phyloP scores from a whole-genome alignment of 345 rosid genomes.

The Hibiscus syriacus region DNA sequence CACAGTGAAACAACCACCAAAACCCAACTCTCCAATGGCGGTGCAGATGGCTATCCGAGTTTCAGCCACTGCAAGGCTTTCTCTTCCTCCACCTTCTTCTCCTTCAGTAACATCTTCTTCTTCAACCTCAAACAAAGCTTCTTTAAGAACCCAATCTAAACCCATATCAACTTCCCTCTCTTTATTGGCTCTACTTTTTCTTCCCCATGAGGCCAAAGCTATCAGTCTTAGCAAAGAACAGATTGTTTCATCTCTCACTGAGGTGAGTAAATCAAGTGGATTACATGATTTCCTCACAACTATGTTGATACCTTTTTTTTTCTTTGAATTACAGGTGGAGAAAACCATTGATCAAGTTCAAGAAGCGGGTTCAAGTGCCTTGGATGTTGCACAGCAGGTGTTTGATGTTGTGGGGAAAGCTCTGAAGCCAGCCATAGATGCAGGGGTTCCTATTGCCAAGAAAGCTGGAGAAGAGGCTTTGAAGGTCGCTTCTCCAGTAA shows the following conservation, averaged over 20 bases:
- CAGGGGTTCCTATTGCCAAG: constrained; percentile 55
- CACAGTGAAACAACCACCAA: too few species aligned
- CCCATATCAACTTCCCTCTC: constrained; percentile 2
- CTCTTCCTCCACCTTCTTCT: too few species aligned
- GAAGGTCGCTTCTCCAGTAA: constrained; percentile 73
- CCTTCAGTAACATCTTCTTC: background rate
- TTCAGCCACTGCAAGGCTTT: constrained; percentile 11
- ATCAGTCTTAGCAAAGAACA: constrained; percentile 67
- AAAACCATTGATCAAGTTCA: constrained; percentile 71
- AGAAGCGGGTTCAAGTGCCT: constrained; percentile 52
- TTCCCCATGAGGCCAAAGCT: constrained; percentile 53
- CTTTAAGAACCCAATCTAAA: background rate
- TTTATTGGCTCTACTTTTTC: constrained; percentile 13
- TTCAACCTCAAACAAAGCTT: background rate
- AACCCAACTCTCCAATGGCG: background rate
- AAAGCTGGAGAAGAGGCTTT: constrained; percentile 80
- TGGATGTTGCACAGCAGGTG: constrained; percentile 53
- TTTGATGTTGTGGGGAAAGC: constrained; percentile 54
- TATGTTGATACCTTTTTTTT: background rate
- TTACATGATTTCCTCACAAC: background rate
- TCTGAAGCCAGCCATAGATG: constrained; percentile 74
- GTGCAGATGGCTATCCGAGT: constrained; percentile 11
- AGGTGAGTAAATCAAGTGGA: constrained; percentile 31
- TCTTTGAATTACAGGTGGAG: constrained; percentile 51
- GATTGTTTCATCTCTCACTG: constrained; percentile 72